Percentiles rank a stretch among this genome's conserved stretches.
phyloP scores from a whole-genome alignment of 2,329 filamentous ascomycete genomes.

The Colletotrichum sidae region DNA sequence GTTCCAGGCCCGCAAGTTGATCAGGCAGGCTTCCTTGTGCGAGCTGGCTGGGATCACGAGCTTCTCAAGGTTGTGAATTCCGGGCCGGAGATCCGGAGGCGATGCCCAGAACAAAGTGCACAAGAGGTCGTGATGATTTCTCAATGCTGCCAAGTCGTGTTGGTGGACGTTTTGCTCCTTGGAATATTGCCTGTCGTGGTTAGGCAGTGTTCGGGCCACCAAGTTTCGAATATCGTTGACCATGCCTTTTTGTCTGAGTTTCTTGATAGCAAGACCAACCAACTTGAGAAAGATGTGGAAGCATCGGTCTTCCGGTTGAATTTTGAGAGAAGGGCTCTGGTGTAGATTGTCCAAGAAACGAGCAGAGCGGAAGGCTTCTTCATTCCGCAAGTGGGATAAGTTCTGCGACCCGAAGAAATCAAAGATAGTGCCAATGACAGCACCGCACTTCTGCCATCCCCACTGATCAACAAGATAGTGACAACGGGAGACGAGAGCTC shows the following conservation, averaged over 20 bases:
- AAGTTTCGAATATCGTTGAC: conserved; percentile 71
- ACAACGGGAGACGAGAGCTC: conserved; percentile 69
- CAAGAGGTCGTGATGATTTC: conserved; percentile 77
- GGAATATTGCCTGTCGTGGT: conserved; percentile 72
- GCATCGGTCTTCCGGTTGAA: conserved; percentile 68
- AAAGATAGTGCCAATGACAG: conserved; percentile 71
- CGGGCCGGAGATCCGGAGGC: conserved; percentile 65
- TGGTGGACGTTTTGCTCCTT: conserved; percentile 72
- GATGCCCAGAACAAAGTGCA: conserved; percentile 75
- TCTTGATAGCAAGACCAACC: conserved; percentile 67
- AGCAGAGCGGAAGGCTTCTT: conserved; percentile 71
- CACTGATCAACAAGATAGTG: conserved; percentile 73
- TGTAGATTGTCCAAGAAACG: conserved; percentile 69
- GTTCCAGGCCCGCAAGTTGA: conserved; percentile 72
- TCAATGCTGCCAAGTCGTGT: conserved; percentile 71
- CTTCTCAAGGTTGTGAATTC: conserved; percentile 66
- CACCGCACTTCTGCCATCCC: conserved; percentile 71
- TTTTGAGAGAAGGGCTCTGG: conserved; percentile 56
- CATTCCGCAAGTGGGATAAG: conserved; percentile 72
- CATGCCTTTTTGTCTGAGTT: conserved; percentile 59
- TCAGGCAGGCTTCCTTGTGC: conserved; percentile 74
- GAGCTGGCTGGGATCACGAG: conserved; percentile 70
- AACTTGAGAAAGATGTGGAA: conserved; percentile 78
- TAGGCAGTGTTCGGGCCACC: conserved; percentile 71
- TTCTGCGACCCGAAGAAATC: conserved; percentile 75